These are phyloP conservation scores for Psilocybe cyanescens DNA, from an alignment of 768 basidiomycete genomes.

Conservation along the genomic window DNA sequence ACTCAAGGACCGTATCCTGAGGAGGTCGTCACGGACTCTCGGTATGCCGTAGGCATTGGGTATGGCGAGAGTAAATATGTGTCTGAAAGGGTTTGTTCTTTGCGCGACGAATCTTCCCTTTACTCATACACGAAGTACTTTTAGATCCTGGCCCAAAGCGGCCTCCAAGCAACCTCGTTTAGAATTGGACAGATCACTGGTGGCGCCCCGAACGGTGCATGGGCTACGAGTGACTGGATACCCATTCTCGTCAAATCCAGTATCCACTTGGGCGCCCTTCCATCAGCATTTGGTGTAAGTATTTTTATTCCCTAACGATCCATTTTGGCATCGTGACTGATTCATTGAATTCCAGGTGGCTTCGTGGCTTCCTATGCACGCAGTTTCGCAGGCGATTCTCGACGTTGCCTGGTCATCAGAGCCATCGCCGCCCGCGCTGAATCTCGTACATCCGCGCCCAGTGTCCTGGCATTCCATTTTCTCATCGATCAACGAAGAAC, in stretches of 20 bases:
- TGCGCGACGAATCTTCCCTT: neutral
- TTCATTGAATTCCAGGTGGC: constrained; percentile 24
- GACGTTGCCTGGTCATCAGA: constrained; percentile 30
- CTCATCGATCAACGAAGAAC: constrained; percentile 19
- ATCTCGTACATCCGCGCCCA: constrained; percentile 40
- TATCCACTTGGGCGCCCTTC: constrained; percentile 29
- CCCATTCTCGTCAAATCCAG: constrained; percentile 43
- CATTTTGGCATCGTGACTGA: neutral
- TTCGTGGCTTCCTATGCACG: constrained; percentile 38
- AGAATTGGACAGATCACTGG: constrained; percentile 43
- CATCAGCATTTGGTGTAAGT: constrained; percentile 31
- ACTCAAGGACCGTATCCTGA: constrained; percentile 35
- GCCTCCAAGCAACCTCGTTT: constrained; percentile 31
- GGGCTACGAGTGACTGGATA: constrained; percentile 43
- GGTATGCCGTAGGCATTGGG: constrained; percentile 30
- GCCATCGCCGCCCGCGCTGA: constrained; percentile 24
- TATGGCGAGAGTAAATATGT: constrained; percentile 39
- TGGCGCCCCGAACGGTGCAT: constrained; percentile 36
- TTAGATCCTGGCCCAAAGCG: constrained; percentile 34
- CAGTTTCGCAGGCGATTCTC: constrained; percentile 29
- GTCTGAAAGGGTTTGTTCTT: constrained; percentile 32
- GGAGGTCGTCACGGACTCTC: constrained; percentile 29
- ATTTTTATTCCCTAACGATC: neutral
- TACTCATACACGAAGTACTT: neutral
- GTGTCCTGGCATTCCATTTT: constrained; percentile 32